These are phyloP conservation scores for Wallacemonas sp. DNA, from an alignment of 208 protist genomes.

Conservation along the genomic window DNA sequence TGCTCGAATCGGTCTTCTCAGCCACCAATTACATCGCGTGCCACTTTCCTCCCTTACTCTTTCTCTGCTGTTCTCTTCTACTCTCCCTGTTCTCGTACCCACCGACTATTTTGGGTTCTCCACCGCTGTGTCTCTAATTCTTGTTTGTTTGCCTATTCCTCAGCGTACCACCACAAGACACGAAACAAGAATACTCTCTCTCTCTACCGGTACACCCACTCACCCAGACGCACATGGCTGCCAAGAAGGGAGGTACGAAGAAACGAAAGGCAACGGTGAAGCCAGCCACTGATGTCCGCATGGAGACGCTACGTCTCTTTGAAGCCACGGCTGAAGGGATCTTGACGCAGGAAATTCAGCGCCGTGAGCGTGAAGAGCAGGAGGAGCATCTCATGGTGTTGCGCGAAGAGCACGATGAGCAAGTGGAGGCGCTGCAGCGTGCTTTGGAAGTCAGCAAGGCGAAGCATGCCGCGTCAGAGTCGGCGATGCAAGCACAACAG, in stretches of 20 bases:
- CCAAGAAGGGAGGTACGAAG: constrained; percentile 44
- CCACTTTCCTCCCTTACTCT: no score
- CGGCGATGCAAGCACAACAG: background rate
- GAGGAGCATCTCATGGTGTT: constrained; percentile 67
- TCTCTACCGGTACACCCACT: no score
- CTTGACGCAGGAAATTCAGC: constrained; percentile 67
- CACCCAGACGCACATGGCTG: no score
- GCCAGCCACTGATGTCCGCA: constrained; percentile 46
- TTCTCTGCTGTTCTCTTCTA: no score
- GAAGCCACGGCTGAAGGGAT: constrained; percentile 75
- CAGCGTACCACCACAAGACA: no score
- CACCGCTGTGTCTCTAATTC: no score
- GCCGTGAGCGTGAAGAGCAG: constrained; percentile 65
- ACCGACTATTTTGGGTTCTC: no score
- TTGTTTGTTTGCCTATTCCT: no score
- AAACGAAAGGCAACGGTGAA: constrained; percentile 37
- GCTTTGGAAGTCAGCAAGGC: constrained; percentile 33
- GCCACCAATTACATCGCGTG: no score
- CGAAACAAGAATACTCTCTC: no score
- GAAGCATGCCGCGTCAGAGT: constrained; percentile 29
- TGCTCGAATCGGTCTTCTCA: no score
- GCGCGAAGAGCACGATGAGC: constrained; percentile 59
- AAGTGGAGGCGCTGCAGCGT: background rate
- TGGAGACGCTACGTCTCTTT: constrained; percentile 52
- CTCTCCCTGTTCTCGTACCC: no score